Evolutionary conservation across 2,329 filamentous ascomycete species (phyloP), one percentile per base, ranked within the genome.

Genomic region (Diaporthe vexans): DNA sequence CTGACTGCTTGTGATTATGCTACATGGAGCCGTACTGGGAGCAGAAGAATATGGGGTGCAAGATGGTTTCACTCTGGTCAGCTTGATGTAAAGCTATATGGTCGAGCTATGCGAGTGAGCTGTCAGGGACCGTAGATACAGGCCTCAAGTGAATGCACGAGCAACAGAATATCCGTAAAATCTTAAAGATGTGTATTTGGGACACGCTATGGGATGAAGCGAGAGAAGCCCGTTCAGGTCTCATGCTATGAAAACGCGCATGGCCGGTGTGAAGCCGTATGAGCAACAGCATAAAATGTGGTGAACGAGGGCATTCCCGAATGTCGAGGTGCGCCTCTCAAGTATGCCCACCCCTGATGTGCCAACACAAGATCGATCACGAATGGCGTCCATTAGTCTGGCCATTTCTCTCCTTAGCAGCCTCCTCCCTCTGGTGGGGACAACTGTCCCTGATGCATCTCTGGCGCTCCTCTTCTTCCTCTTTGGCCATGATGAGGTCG

Each of bases 401-500:
- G 21, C 67, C 56, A 9, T 75, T 76, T 17, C 73, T 59, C 26
- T 71, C 63, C 58, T 58, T 43, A 19, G 72, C 59, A 24, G 73
- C 74, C 43, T 61, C 77, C 29, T 73, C 77, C 17, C 74, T 70
- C 9, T 76, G 77, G 73, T 88, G 86, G 21, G 80, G 76, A 74
- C 86, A 88, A 67, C 79, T 80, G 67, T 83, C 81, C 76, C 74
- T 73, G 24, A 80, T 70, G 81, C 82, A 77, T 56, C 83, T 83
- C 51, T 80, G 79, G 73, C 87, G 88, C 74, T 89, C 88, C 8
- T 84, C 83, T 71, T 82, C 81, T 79, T 98, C 97, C 83, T 99
- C 97, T 57, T 89, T 88, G 35, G 93, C 92, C 72, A 93, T 87
- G 63, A 93, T 85, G 79, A 92, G 93, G 80, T 99, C 97, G 81